These are phyloP conservation scores for Ganoderma meredithae DNA, from an alignment of 1,284 basidiomycete genomes.

Conservation along the genomic window DNA sequence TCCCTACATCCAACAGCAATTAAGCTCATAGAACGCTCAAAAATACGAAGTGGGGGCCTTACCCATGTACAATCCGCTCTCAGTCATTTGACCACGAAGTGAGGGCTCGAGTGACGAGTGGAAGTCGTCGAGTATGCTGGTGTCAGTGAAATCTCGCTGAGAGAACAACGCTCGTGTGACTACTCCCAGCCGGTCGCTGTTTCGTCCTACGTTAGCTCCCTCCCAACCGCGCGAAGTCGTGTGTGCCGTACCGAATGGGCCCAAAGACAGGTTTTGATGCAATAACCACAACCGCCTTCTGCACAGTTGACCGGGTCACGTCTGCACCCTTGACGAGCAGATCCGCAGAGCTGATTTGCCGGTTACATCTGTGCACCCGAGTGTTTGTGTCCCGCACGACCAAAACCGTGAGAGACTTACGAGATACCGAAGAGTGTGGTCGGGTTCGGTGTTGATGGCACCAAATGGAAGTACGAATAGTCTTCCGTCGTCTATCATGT, in stretches of 20 bases:
- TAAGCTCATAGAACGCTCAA: constrained; percentile 1
- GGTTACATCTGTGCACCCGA: constrained; percentile 77
- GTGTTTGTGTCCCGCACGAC: constrained; percentile 15
- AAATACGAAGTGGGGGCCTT: constrained; percentile 33
- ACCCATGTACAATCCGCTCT: constrained; percentile 91
- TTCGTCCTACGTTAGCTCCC: constrained; percentile 1
- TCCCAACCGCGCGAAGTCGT: too few species aligned
- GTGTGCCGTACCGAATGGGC: constrained; percentile 69
- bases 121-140: constrained; percentile 86
- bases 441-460: constrained; percentile 71
- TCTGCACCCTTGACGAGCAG: constrained; percentile 87
- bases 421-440: constrained; percentile 94
- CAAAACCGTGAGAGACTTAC: constrained; percentile 52
- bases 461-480: constrained; percentile 95
- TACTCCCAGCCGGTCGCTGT: constrained; percentile 92
- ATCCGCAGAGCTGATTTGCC: constrained; percentile 87
- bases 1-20: constrained; percentile 58
- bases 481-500: constrained; percentile 84
- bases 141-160: constrained; percentile 89
- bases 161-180: constrained; percentile 92
- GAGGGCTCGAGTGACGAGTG: constrained; percentile 75
- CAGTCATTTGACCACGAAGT: constrained; percentile 74
- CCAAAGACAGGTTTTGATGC: constrained; percentile 92
- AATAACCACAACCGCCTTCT: constrained; percentile 97
- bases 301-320: constrained; percentile 95